Evolutionary conservation across 2,329 filamentous ascomycete genomes (phyloP), one percentile per base, ranked within the genome.

Genomic region (Aspergillus sp.): DNA sequence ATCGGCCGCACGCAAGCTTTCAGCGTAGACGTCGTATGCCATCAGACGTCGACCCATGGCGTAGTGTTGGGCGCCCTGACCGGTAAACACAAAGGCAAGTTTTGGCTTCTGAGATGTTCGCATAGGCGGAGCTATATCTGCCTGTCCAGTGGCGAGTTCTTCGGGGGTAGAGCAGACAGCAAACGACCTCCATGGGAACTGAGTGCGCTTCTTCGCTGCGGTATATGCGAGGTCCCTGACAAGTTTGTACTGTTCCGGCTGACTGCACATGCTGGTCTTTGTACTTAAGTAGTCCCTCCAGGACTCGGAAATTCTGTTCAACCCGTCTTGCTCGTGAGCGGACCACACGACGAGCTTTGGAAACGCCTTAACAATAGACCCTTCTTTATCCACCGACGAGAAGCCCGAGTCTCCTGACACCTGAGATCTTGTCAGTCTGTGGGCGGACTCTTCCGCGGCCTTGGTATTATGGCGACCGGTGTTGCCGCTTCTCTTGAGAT

Each of bases 61-160:
- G 40, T 58, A 53, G 54, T 68, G 73, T 22, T 73, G 69, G 17
- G 70, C 71, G 4, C 71, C 71, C 47, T 73, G 71, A 7, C 54
- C 54, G 11, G 50, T 56, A 33, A 56, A 56, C 1, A 53, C 49
- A 35, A 51, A 47, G 13, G 44, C 50, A 17, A 51, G 35, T 9
- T 17, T 47, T 3, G 26, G 50, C 7, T 43, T 26, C 16, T 68
- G 68, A 1, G 69, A 70, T 47, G 72, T 70, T 14, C 71, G 60
- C 47, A 69, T 72, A 3, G 58, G 63, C 11, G 43, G 20, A 2
- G 58, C 51, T 14, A 46, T 40, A 19, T 33, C 22, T 5, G 41
- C 40, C 17, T 36, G 20, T 22, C 47, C 36, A 30, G 35, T 26
- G 19, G 22, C 22, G 14, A 45, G n/a, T 14, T 42, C 47, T 4